Conservation (phyloP, 2,329 filamentous ascomycete genomes). For the Pseudogymnoascus sp. region DNA sequence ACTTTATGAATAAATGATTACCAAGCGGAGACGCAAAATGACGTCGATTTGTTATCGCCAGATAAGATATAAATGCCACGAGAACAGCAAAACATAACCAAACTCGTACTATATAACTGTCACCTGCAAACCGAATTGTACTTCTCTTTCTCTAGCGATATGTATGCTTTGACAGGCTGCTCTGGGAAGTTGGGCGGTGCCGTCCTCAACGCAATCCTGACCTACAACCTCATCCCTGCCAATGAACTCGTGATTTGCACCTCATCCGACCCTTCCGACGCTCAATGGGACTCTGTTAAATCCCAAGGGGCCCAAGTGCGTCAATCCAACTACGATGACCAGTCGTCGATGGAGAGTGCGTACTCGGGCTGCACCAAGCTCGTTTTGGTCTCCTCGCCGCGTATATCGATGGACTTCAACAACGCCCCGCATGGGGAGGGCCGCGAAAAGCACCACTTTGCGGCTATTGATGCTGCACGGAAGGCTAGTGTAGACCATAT, state of each 20-base stretch:
- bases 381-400: conserved; percentile 29
- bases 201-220: conserved; percentile 17
- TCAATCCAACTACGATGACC: conserved; percentile 16
- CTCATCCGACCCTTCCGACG: conserved; percentile 12
- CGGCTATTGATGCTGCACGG: conserved; percentile 26
- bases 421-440: conserved; percentile 31
- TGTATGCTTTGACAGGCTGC: conserved; percentile 15
- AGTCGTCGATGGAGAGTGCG: conserved; percentile 7
- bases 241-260: conserved; percentile 19
- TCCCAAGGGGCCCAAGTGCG: conserved; percentile 17
- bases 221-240: conserved; percentile 16
- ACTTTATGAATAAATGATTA: neutral
- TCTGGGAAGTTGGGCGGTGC: conserved; percentile 20
- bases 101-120: neutral
- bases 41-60: neutral
- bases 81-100: neutral
- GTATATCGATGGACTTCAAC: conserved; percentile 31
- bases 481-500: conserved; percentile 29
- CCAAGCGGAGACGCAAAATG: neutral
- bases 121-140: neutral
- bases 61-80: neutral
- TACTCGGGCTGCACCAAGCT: conserved; percentile 23
- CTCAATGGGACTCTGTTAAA: conserved; percentile 30
- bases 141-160: neutral
- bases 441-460: conserved; percentile 18